Base-by-base conservation (phyloP, 176 grass and related monocot genomes). In the Carex cristatella region DNA sequence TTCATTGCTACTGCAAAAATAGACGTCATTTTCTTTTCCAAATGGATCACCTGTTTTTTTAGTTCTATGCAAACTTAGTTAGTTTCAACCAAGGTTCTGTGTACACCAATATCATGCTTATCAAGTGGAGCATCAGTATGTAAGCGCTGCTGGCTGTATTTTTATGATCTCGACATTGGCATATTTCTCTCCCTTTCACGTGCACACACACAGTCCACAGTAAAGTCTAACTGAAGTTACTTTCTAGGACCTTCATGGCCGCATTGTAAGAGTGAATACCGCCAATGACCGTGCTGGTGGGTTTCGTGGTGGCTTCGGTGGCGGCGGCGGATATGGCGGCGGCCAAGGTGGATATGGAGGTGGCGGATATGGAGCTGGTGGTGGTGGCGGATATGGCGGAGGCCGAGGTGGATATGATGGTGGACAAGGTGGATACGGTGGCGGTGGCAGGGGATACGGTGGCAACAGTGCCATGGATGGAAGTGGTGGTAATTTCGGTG, bases 241-340 rank as follows among this genome's bases (percentile, higher is more conserved):
- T 38, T 13, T 85, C 35, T 82, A 98, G 95, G 91, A 94, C 12
- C 93, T 98, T 82, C 91, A 95, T 84, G 95, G 95, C 46, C 83
- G 95, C 85, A 81, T 67, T 56, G 12, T 98, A 83, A 90, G 84
- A 83, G 95, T 98, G 30, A 64, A 85, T 76, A 81, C 90, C 15
- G 93, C 91, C 69, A 95, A 84, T 81, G 95, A 94, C 30, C 89
- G 83, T 44, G 75, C 87, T 86, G 83, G 87, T 65, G 83, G 87
- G 16, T 64, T 55, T 60, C 70, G 79, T 9, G 86, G 91, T 77
- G 83, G 87, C 12, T 73, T 32, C 64, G 75, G 80, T 4, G 68
- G 64, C 57, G 70, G 62, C 31, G 79, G 81, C 7, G 55, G 79
- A 15, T 74, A 65, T 87, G 65, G 49, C 1, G 65, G 84, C 0